Percentiles rank a stretch among this genome's conserved stretches.
Conservation (phyloP, 106 monocot species). For the Dendrobium huoshanense region DNA sequence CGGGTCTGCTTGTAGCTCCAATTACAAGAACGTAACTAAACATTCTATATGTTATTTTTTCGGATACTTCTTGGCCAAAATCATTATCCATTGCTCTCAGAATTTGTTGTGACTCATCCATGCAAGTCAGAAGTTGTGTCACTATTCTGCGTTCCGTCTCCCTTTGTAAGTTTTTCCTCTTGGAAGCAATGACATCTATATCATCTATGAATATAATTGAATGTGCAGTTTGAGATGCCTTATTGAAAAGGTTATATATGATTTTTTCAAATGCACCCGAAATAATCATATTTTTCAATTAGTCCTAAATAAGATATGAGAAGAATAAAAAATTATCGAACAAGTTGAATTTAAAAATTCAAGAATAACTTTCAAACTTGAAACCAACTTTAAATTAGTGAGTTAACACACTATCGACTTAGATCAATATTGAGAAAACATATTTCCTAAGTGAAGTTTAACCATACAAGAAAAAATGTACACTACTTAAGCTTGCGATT, state of each 20-base stretch:
- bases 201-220: slow-evolving; percentile 96
- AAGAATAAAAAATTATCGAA: no score
- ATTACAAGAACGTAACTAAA: slow-evolving; percentile 90
- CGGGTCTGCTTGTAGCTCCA: slow-evolving; percentile 95
- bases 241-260: slow-evolving; percentile 74
- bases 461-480: no score
- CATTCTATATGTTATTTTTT: slow-evolving; percentile 31
- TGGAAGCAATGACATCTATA: slow-evolving; percentile 96
- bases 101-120: slow-evolving; percentile 82
- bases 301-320: slow-evolving; percentile 1
- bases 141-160: slow-evolving; percentile 96
- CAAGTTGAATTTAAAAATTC: no score
- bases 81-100: slow-evolving; percentile 20
- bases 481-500: no score
- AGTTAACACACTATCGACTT: no score
- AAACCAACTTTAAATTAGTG: no score
- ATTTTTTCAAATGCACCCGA: slow-evolving; percentile 89
- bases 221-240: slow-evolving; percentile 79
- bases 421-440: no score
- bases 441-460: no score
- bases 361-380: no score
- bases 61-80: slow-evolving; percentile 11
- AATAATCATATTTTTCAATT: background rate
- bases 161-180: slow-evolving; percentile 77
- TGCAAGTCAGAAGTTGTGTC: slow-evolving; percentile 93